These are phyloP conservation scores for Spathaspora gorwiae DNA, from an alignment of 805 yeast species.

Conservation along the genomic window DNA sequence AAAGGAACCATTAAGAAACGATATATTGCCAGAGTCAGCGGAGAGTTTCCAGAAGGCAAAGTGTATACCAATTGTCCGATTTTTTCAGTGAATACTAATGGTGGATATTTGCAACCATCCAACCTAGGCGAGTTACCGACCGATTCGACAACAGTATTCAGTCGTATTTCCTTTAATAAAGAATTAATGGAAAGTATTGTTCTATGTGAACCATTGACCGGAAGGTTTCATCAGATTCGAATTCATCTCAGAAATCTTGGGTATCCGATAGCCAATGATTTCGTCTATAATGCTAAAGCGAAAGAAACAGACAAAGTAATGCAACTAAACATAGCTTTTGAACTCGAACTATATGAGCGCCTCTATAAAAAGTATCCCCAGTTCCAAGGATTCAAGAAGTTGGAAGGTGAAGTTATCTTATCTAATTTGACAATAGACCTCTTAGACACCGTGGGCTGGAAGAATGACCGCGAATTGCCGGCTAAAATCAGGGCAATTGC, in stretches of 20 bases:
- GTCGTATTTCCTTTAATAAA: slow-evolving; percentile 23
- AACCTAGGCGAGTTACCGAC: slow-evolving; percentile 19
- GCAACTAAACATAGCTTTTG: slow-evolving; percentile 19
- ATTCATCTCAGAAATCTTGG: slow-evolving; percentile 59
- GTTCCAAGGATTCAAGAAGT: slow-evolving; percentile 6
- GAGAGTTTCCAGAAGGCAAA: slow-evolving; percentile 32
- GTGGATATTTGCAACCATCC: slow-evolving; percentile 30
- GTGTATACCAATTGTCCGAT: slow-evolving; percentile 36
- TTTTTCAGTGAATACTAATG: slow-evolving; percentile 30
- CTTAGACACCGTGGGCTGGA: slow-evolving; percentile 1
- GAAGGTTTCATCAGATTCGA: slow-evolving; percentile 55
- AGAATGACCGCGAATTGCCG: background rate
- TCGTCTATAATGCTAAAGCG: slow-evolving; percentile 22
- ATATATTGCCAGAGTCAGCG: slow-evolving; percentile 43
- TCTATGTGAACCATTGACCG: slow-evolving; percentile 46
- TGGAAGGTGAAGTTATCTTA: too few relatives aligned
- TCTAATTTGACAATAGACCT: slow-evolving; percentile 3
- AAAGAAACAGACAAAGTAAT: slow-evolving; percentile 8
- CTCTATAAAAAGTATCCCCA: slow-evolving; percentile 14
- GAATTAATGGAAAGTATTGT: slow-evolving; percentile 39
- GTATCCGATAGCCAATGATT: slow-evolving; percentile 82
- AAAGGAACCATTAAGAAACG: slow-evolving; percentile 29
- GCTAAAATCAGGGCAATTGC: background rate
- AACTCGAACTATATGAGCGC: slow-evolving; percentile 18
- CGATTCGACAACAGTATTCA: slow-evolving; percentile 31